A percentile compares a stretch with the other conserved stretches of the same genome.
phyloP scores from a whole-genome alignment of 2,329 filamentous ascomycete species.

The Colletotrichum incanum region DNA sequence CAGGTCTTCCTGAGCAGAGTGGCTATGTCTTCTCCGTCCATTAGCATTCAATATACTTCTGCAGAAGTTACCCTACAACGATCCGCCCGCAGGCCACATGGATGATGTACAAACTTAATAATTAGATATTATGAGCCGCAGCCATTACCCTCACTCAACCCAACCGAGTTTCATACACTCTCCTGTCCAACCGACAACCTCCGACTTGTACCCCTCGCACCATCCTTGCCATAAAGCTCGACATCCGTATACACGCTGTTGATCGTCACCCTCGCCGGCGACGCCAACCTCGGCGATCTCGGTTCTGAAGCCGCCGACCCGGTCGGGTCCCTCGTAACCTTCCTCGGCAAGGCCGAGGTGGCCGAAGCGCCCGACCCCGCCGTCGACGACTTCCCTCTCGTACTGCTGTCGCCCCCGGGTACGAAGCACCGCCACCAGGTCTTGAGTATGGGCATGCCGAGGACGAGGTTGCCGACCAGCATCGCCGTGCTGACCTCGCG shows the following conservation, averaged over 20 bases:
- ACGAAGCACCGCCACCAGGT: slow-evolving; percentile 27
- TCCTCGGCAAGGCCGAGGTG: neutral
- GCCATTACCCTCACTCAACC: neutral
- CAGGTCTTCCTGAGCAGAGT: neutral
- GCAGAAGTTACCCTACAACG: neutral
- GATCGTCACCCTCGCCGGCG: slow-evolving; percentile 9
- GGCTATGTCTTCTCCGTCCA: neutral
- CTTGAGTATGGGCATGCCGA: slow-evolving; percentile 31
- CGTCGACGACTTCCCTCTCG: neutral
- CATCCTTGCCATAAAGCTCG: slow-evolving; percentile 18
- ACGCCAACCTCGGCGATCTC: slow-evolving; percentile 1
- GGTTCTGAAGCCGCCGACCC: neutral
- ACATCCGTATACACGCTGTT: slow-evolving; percentile 21
- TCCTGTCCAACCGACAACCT: slow-evolving; percentile 19
- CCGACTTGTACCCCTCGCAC: neutral
- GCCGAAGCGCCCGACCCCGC: neutral
- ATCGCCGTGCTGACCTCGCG: slow-evolving; percentile 39
- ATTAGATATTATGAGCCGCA: neutral
- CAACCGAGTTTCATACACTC: slow-evolving; percentile 10
- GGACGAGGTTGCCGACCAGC: slow-evolving; percentile 40
- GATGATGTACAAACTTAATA: neutral
- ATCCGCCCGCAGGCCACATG: too few species aligned
- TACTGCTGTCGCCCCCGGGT: slow-evolving; percentile 1
- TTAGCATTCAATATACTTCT: neutral
- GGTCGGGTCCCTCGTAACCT: neutral